Base-by-base conservation (phyloP, 2,329 filamentous ascomycete species). In the Fusarium sp. region DNA sequence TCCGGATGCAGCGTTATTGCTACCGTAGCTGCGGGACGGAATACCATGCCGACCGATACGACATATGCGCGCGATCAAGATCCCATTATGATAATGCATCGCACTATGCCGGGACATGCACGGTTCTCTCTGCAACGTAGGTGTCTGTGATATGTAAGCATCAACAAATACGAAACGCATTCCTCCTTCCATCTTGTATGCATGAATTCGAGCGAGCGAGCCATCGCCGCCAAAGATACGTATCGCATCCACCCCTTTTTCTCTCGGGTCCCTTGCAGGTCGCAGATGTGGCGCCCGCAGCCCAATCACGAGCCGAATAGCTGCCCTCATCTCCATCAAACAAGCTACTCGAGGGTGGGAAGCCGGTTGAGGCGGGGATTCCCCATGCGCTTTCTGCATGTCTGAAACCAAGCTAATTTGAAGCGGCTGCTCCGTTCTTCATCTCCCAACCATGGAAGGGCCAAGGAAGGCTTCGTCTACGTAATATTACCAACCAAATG, bases 331-430 rank as follows among this genome's bases (percentile, higher is more conserved):
- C 56, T 31, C 69, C 69, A 71, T 54, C 56, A 59, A 71, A 71
- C 69, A 71, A 71, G 69, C 69, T 71, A 51, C 45, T 50, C 52
- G 32, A 15, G 53, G 53, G 50, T 62, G 58, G 34, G 52, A 54
- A 64, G 59, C 53, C 56, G 29, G 43, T 49, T 40, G 25, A 40
- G 32, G 39, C 15, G 50, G 51, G 32, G 48, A 36, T 32, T 50
- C 53, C 45, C 58, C 53, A 58, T 60, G 53, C 31, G 42, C 40
- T 48, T 46, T 26, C 49, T 53, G 42, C 38, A 59, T 66, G 34
- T 69, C 64, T 71, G 69, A 71, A 71, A 71, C 69, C 32, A 47
- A 45, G 42, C 69, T 70, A 71, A 68, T 51, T 53, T 53, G 50
- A 64, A 55, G 54, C 49, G 42, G 46, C 40, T 55, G 48, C 46